Evolutionary conservation across 1,284 basidiomycete species (phyloP), one percentile per base, ranked within the genome.

Genomic region (Melanopsichium pennsylvanicum): DNA sequence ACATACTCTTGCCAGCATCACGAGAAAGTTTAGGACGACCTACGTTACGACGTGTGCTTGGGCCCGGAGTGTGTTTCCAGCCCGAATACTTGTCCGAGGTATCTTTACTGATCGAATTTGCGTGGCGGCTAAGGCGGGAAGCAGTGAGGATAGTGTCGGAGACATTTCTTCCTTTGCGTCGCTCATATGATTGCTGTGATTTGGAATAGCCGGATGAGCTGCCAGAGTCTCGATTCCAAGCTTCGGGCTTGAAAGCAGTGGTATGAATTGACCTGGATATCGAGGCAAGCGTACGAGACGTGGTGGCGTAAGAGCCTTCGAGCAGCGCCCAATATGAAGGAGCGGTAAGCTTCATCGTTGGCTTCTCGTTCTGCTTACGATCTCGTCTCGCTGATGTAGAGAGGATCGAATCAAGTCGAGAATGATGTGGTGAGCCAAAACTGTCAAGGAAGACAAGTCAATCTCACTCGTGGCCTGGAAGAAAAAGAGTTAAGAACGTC

Each of bases 61-160:
- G 60, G 4, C 67, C 67, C 0, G 56, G 60, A 1, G 67, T 64
- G 11, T 9, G 51, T 25, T 57, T 60, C 67, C 67, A 70, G 1
- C 60, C 67, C 0, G 67, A 63, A 27, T 44, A 63, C 5, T 23
- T 40, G 25, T 64, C 56, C 0, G 60, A 63, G 3, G 15, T 21
- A 9, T 41, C 18, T 33, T 59, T 59, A 21, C 35, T 10, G 35
- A 62, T 54, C 7, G 38, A 43, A 0, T 47, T 36, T 2, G 57
- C 51, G 27, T 54, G 41, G 6, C 41, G 15, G 4, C 56, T 57
- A 1, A 67, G 32, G 0, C 57, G 35, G 2, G 63, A 67, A 1
- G 63, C 57, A 1, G 47, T 59, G n/a, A 67, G 57, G 10, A 67
- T 29, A 8, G 51, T 67, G n/a, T 60, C 29, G 25, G 48, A 29